Evolutionary conservation across 176 grass and related monocot species (phyloP).

Genomic region (Raddia guianensis): DNA sequence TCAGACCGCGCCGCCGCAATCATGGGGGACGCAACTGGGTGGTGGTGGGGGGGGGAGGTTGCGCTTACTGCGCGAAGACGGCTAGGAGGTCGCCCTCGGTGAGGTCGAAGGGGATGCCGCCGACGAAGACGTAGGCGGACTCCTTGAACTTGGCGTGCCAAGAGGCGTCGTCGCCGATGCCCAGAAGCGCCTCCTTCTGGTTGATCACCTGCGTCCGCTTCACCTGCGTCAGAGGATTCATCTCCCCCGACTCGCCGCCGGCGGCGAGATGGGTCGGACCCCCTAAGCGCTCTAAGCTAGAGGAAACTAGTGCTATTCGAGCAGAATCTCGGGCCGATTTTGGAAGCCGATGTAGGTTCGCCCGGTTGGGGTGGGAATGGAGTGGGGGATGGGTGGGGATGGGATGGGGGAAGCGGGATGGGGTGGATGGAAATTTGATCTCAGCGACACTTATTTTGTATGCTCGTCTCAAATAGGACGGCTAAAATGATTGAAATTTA

Average conservation of each 20-base stretch:
- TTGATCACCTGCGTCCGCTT: constrained; percentile 94
- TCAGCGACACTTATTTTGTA: too few species aligned
- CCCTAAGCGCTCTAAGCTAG: background rate
- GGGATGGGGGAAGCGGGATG: too few species aligned
- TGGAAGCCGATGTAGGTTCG: background rate
- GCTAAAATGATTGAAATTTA: too few species aligned
- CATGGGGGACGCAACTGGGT: background rate
- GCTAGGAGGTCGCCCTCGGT: constrained; percentile 92
- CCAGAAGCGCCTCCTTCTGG: constrained; percentile 76
- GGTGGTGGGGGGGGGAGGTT: background rate
- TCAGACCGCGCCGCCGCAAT: constrained; percentile 19
- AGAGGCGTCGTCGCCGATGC: constrained; percentile 75
- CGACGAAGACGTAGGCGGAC: constrained; percentile 86
- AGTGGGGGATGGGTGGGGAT: too few species aligned
- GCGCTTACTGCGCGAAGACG: constrained; percentile 71
- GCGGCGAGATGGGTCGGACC: background rate
- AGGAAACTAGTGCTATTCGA: background rate
- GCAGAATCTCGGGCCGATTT: constrained; percentile 11
- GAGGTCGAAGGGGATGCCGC: constrained; percentile 91
- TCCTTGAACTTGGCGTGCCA: constrained; percentile 96
- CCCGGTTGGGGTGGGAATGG: background rate
- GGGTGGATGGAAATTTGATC: too few species aligned
- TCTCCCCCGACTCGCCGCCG: constrained; percentile 12
- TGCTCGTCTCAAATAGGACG: too few species aligned
- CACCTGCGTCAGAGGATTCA: constrained; percentile 91